These are phyloP conservation scores for Murraya paniculata DNA, from an alignment of 345 rosid genomes.

Conservation along the genomic window DNA sequence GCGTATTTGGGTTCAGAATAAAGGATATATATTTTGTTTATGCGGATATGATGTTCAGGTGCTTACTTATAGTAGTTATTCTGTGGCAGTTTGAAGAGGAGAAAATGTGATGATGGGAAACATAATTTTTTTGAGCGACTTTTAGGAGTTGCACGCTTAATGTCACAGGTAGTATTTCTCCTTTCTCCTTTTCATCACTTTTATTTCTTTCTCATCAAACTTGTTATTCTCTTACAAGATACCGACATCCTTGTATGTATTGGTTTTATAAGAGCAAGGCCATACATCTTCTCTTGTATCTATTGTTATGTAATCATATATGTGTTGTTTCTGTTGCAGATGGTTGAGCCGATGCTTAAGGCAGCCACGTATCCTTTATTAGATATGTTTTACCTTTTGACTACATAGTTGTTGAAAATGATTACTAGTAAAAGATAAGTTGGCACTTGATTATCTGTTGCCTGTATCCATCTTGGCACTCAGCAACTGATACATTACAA, in stretches of 20 bases:
- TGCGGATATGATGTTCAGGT: not conserved
- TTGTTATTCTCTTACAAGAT: not conserved
- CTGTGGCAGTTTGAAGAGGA: slow-evolving; percentile 64
- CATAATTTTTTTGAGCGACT: slow-evolving; percentile 75
- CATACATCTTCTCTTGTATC: not conserved
- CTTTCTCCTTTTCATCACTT: not conserved
- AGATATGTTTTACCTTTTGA: slow-evolving; percentile 3
- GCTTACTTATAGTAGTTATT: not conserved
- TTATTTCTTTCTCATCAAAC: not conserved
- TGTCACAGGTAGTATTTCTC: slow-evolving; percentile 55
- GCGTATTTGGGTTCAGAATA: not conserved
- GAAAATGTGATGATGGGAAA: slow-evolving; percentile 48
- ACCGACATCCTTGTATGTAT: not conserved
- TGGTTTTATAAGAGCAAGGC: not conserved
- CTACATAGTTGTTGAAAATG: not conserved
- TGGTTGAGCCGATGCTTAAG: slow-evolving; percentile 85
- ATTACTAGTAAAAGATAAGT: not conserved
- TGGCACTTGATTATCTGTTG: not conserved
- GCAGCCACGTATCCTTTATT: slow-evolving; percentile 71
- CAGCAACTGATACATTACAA: not conserved
- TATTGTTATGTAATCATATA: not conserved
- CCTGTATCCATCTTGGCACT: not conserved
- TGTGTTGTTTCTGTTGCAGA: slow-evolving; percentile 48
- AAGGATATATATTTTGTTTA: not conserved
- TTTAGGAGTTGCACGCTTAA: slow-evolving; percentile 69